Conservation (phyloP, 352 stramenopile species). For the Globisporangium mamillatum region DNA sequence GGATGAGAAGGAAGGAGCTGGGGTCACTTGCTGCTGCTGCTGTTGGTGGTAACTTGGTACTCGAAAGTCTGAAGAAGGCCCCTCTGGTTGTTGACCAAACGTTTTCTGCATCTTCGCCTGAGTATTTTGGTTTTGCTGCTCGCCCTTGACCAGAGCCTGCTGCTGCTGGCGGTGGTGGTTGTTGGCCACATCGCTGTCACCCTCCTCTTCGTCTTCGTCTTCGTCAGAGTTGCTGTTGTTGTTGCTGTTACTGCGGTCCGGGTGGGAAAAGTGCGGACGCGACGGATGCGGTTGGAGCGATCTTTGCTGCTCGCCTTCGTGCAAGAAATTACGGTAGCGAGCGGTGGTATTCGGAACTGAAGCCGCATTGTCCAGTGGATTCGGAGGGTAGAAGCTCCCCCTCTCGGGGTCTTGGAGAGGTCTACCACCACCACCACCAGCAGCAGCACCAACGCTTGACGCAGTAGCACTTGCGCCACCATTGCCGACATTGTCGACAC, state of each 20-base stretch:
- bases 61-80: neutral
- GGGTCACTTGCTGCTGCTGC: neutral
- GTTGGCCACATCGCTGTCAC: neutral
- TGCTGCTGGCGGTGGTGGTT: neutral
- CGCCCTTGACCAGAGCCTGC: neutral
- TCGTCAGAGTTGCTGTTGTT: slow-evolving; percentile 5
- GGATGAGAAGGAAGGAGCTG: neutral
- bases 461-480: neutral
- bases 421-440: neutral
- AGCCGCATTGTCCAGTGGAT: neutral
- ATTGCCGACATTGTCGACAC: neutral
- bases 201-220: neutral
- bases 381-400: neutral
- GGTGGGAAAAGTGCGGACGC: slow-evolving; percentile 5
- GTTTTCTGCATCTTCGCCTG: neutral
- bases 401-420: neutral
- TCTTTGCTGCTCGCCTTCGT: neutral
- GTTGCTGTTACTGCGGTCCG: neutral
- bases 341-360: neutral
- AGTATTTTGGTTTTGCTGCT: neutral
- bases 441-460: too few species aligned
- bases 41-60: neutral
- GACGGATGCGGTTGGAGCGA: neutral
- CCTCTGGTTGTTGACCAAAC: neutral
- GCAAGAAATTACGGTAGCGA: neutral